Percentiles rank a stretch among this genome's conserved stretches.
Evolutionary conservation across 2,329 filamentous ascomycete genomes (phyloP).

Genomic region (Calonectria naviculata): DNA sequence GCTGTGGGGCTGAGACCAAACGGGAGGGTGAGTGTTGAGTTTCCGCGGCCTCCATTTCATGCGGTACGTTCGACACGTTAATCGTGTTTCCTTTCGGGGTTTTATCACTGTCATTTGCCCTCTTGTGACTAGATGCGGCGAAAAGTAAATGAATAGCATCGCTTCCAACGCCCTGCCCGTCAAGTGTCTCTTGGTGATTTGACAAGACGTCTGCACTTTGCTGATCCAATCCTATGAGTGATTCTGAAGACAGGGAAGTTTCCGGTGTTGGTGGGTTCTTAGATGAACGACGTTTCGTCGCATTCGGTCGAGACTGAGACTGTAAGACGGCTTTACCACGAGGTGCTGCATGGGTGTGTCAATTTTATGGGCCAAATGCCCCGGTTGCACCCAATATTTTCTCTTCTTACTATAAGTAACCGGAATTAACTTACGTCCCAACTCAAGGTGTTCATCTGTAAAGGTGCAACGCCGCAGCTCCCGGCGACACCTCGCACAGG

Average conservation of each 20-base stretch:
- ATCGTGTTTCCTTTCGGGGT: neutral
- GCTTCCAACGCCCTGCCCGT: neutral
- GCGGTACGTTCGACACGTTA: neutral
- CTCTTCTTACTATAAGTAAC: neutral
- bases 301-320: neutral
- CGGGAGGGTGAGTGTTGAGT: neutral
- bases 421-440: neutral
- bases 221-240: neutral
- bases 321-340: neutral
- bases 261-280: neutral
- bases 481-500: neutral
- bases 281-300: neutral
- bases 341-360: neutral
- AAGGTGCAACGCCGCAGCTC: neutral
- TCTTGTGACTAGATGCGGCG: neutral
- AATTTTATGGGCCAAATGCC: neutral
- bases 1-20: neutral
- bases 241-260: neutral
- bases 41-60: neutral
- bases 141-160: neutral
- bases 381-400: neutral
- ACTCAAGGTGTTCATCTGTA: neutral
- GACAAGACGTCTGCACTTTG: neutral
- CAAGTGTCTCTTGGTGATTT: neutral
- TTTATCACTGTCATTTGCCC: neutral